Conservation (phyloP, 75 land plant genomes). For the Isoetes taiwanensis region DNA sequence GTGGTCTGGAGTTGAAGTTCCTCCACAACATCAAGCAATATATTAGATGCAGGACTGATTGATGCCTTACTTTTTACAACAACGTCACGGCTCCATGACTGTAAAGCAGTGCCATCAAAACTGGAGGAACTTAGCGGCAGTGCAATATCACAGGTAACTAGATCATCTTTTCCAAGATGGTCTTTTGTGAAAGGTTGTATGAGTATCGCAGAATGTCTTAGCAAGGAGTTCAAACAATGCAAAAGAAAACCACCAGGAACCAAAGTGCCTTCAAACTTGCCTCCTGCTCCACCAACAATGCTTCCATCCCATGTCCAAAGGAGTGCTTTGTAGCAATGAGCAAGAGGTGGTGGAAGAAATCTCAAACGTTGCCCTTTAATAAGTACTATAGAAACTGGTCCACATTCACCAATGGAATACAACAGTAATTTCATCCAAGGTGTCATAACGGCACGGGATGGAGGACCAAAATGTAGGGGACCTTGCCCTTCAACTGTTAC, state of each 20-base stretch:
- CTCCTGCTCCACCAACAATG: conserved; percentile 68
- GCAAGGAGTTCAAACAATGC: conserved; percentile 81
- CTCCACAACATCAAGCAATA: conserved; percentile 30
- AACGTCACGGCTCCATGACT: too few relatives aligned
- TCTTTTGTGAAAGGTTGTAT: conserved; percentile 67
- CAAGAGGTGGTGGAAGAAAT: conserved; percentile 79
- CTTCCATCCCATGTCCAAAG: conserved; percentile 98
- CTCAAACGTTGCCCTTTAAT: conserved; percentile 87
- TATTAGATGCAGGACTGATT: too few relatives aligned
- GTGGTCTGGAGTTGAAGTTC: conserved; percentile 56
- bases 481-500: conserved; percentile 68
- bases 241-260: conserved; percentile 77
- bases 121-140: too few relatives aligned
- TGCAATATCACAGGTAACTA: too few relatives aligned
- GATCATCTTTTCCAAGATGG: conserved; percentile 41
- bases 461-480: conserved; percentile 96
- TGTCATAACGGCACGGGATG: conserved; percentile 74
- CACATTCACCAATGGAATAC: conserved; percentile 45
- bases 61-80: too few relatives aligned
- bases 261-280: conserved; percentile 86
- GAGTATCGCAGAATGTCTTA: conserved; percentile 72
- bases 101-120: too few relatives aligned
- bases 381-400: conserved; percentile 78
- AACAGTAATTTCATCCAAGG: conserved; percentile 97
- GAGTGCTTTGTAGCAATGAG: conserved; percentile 76